Base-by-base conservation (phyloP, 257 asterid species). In the Gentiana macrophylla region DNA sequence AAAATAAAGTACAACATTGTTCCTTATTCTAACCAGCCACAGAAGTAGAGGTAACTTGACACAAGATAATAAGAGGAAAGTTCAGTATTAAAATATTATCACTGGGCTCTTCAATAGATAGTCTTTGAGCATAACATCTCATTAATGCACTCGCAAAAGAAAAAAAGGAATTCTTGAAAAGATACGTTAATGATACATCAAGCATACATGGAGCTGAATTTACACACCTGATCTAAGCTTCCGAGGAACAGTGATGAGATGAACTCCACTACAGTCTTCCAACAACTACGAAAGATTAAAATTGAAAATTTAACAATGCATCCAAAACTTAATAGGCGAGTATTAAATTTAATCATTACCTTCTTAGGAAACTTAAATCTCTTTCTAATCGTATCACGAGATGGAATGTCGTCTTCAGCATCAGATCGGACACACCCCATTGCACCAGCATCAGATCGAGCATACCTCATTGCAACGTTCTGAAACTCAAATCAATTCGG, bases 191-290 rank as follows among this genome's bases (percentile, higher is more conserved):
- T n/a, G 1, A 12, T 15, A 49, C 61, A 55, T 49, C 49, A 35
- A 8, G 13, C 37, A 12, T 35, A 33, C 45, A 62, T 52, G 54
- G 15, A 34, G 63, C 54, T 55, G 63, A 43, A 56, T 12, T 46
- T 55, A 41, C 85, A 44, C 59, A 86, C 97, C 90, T 59, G 97
- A 84, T 6, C 97, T 84, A 37, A 67, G 63, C 73, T 82, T 89
- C 78, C 81, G 69, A 33, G 97, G 97, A 77, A 89, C 86, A 32
- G 78, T 64, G 54, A 79, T 71, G 66, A 74, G 74, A 71, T 69
- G 51, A 45, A 66, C 83, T n/a, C 71, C 70, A 68, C 64, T 72
- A 66, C 85, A 36, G 37, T 75, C 86, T 55, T 67, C 82, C 55
- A 66, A 72, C 73, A 73, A 59, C 97, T 89, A 88, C 84, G 74